Conservation (phyloP, 305 asterid species). For the Fraxinus greggii region DNA sequence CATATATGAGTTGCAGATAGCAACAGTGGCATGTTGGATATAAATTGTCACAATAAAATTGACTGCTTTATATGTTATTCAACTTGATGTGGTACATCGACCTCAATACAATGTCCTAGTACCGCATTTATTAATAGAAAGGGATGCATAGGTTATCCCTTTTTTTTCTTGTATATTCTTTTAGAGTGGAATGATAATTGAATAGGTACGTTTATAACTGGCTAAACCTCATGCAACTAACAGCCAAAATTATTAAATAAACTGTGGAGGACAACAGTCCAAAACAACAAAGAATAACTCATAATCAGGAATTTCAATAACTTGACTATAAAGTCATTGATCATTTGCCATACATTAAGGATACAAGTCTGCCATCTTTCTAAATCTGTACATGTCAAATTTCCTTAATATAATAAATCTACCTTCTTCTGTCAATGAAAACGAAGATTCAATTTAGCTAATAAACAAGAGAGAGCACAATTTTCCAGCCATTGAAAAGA, state of each 20-base stretch:
- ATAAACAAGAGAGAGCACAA: not conserved
- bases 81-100: not conserved
- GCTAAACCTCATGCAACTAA: not conserved
- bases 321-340: not conserved
- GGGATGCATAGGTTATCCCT: not conserved
- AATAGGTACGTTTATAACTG: not conserved
- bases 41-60: not conserved
- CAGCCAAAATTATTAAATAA: not conserved
- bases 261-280: not conserved
- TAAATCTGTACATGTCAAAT: not conserved
- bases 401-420: not conserved
- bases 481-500: not conserved
- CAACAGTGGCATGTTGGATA: not conserved
- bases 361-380: not conserved
- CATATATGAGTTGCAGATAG: not conserved
- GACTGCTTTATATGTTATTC: not conserved
- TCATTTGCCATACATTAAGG: not conserved
- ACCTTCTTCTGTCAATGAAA: not conserved
- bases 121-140: not conserved
- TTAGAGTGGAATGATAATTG: not conserved
- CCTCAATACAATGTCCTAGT: not conserved
- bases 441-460: not conserved
- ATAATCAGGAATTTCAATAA: not conserved
- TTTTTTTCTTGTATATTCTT: not conserved
- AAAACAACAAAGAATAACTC: not conserved